phyloP scores from a whole-genome alignment of 345 rosid genomes.

The Salix koriyanagi region DNA sequence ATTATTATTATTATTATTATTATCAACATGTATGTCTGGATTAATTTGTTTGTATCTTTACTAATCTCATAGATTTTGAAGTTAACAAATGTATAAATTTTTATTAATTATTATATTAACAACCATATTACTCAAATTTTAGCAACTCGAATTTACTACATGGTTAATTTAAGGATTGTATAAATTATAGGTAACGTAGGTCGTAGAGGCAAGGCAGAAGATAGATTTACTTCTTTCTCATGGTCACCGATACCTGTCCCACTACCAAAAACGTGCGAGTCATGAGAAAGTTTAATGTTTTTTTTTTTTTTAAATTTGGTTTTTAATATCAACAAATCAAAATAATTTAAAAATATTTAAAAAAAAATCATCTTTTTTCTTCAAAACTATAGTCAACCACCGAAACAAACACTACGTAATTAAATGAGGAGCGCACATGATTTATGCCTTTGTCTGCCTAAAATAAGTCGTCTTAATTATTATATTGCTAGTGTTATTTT shows the following conservation, averaged over 20 bases:
- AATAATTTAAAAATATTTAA: no score
- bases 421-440: slow-evolving; percentile 11
- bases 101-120: no score
- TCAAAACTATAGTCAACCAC: no score
- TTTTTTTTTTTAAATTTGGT: no score
- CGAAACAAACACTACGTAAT: no score
- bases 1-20: no score
- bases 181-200: not conserved
- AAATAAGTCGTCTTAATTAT: not conserved
- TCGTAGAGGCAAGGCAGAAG: not conserved
- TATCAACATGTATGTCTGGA: fast-evolving
- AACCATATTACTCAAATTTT: no score
- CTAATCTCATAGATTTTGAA: fast-evolving
- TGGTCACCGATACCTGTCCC: slow-evolving; percentile 16
- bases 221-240: not conserved
- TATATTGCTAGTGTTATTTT: not conserved
- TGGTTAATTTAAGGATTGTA: not conserved
- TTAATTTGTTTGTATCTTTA: no score
- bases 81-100: fast-evolving
- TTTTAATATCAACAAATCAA: no score
- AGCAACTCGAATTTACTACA: no score
- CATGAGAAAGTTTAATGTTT: not conserved
- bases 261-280: not conserved
- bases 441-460: not conserved
- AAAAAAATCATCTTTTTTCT: no score